Conservation (phyloP, 768 basidiomycete genomes). For the Mrakia frigida region DNA sequence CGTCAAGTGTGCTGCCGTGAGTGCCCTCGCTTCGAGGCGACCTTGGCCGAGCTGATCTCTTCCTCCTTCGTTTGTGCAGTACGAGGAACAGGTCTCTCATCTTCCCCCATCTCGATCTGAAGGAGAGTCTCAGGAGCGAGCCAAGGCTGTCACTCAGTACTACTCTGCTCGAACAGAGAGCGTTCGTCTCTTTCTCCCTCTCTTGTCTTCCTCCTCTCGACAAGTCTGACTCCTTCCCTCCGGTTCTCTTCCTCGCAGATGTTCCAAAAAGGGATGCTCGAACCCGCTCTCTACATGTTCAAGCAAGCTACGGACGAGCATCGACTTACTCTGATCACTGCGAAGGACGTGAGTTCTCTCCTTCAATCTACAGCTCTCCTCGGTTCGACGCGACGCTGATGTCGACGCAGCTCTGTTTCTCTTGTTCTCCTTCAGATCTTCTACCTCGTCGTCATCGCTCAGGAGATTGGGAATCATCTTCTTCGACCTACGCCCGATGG, state of each 20-base stretch:
- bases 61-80: not conserved
- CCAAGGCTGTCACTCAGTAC: constrained; percentile 22
- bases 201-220: not conserved
- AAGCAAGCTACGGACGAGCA: constrained; percentile 22
- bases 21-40: not conserved
- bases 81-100: constrained; percentile 21
- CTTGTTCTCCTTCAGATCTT: not conserved
- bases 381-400: not conserved
- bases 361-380: too few relatives aligned
- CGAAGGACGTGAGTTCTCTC: constrained; percentile 12
- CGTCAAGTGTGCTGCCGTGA: constrained; percentile 18
- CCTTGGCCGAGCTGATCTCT: not conserved
- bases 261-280: constrained; percentile 7
- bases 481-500: not conserved
- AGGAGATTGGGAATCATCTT: constrained; percentile 4
- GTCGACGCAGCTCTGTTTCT: not conserved
- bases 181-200: not conserved
- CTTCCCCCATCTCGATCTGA: not conserved
- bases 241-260: not conserved
- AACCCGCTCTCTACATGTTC: constrained; percentile 27
- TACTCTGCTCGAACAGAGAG: constrained; percentile 23
- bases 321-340: constrained; percentile 8
- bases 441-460: constrained; percentile 14
- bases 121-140: constrained; percentile 7
- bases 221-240: too few relatives aligned